Evolutionary conservation across 345 rosid species (phyloP).

Genomic region (Atalantia buxifolia): DNA sequence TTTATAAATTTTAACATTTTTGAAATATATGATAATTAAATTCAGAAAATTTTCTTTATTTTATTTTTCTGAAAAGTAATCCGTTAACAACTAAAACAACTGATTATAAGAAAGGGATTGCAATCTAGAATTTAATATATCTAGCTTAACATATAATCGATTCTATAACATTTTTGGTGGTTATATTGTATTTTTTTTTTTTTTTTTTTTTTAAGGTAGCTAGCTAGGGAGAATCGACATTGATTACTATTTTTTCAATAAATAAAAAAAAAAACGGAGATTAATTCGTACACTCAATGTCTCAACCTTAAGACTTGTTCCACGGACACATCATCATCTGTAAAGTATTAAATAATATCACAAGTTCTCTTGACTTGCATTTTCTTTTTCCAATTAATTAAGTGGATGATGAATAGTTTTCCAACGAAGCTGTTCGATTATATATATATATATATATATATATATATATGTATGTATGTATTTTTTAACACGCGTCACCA

Average conservation of each 20-base stretch:
- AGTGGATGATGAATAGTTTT: neutral
- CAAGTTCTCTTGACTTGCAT: neutral
- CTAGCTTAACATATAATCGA: neutral
- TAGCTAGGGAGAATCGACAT: neutral
- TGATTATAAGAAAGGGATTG: too few relatives aligned
- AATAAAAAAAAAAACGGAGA: neutral
- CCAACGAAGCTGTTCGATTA: neutral
- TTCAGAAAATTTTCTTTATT: too few relatives aligned
- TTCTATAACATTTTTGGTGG: neutral
- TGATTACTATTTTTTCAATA: neutral
- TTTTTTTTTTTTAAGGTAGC: neutral
- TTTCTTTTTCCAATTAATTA: neutral
- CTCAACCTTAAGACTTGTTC: neutral
- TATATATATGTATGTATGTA: too few relatives aligned
- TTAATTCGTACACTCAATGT: neutral
- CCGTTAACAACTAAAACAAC: too few relatives aligned
- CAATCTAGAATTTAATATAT: too few relatives aligned
- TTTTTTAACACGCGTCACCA: neutral
- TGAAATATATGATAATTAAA: too few relatives aligned
- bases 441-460: too few relatives aligned
- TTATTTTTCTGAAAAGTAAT: too few relatives aligned
- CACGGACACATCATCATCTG: neutral
- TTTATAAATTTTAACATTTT: too few relatives aligned
- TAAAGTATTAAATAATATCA: neutral
- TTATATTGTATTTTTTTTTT: too few relatives aligned